Evolutionary conservation across 495 filamentous ascomycete species (phyloP).

Genomic region (Parathielavia hyrcaniae): DNA sequence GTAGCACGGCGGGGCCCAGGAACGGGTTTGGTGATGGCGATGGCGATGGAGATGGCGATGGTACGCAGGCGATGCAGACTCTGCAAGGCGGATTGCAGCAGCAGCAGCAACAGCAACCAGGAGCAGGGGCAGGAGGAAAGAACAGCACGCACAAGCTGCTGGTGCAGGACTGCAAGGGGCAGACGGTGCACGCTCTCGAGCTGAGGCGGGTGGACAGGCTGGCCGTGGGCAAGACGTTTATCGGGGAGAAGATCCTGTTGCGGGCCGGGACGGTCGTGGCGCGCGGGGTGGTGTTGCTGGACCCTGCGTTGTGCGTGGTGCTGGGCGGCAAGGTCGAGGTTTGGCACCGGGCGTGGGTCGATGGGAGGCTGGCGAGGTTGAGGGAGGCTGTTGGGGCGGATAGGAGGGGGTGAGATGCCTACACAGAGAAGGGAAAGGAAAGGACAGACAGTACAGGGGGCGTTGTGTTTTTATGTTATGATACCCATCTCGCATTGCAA

Average conservation of each 20-base stretch:
- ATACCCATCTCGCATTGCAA: constrained; percentile 7
- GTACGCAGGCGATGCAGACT: neutral
- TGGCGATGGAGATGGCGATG: constrained; percentile 6
- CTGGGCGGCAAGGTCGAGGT: constrained; percentile 84
- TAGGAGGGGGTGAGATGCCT: neutral
- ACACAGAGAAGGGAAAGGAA: neutral
- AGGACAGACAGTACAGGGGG: neutral
- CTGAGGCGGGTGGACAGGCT: constrained; percentile 59
- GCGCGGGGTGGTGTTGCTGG: constrained; percentile 70
- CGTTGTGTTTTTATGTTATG: constrained; percentile 1
- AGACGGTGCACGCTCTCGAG: constrained; percentile 67
- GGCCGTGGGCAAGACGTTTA: constrained; percentile 56
- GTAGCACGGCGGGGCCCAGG: constrained; percentile 22
- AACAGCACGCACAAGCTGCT: constrained; percentile 71
- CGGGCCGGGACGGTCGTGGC: constrained; percentile 56
- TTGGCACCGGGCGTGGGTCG: constrained; percentile 70
- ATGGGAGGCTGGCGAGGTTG: constrained; percentile 62
- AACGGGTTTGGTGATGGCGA: constrained; percentile 26
- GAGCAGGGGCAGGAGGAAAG: constrained; percentile 8
- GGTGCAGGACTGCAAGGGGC: constrained; percentile 72
- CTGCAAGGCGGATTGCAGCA: neutral
- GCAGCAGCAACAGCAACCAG: constrained; percentile 1
- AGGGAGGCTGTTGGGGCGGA: constrained; percentile 48
- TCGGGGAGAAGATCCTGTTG: constrained; percentile 77
- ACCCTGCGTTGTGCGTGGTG: constrained; percentile 55